Evolutionary conservation across 371 early-diverging fungal genomes (phyloP).

Genomic region (Syncephalis fuscata): DNA sequence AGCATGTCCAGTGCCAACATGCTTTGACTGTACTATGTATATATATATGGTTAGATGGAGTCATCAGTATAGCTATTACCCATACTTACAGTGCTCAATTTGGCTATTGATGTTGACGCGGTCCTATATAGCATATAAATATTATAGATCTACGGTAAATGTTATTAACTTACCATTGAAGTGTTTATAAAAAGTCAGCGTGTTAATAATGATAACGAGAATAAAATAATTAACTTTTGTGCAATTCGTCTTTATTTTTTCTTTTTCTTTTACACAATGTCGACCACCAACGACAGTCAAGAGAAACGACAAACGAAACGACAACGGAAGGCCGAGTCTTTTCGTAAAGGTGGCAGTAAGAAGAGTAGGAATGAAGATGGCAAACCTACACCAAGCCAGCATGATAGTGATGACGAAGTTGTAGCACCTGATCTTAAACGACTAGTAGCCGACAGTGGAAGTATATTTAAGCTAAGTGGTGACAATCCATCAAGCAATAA

Average conservation of each 20-base stretch:
- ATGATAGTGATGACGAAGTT: too few relatives aligned
- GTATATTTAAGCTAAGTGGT: too few relatives aligned
- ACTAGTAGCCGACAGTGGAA: too few relatives aligned
- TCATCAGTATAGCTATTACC: background rate
- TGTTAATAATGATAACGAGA: too few relatives aligned
- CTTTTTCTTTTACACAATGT: background rate
- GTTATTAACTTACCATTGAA: too few relatives aligned
- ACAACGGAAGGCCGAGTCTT: background rate
- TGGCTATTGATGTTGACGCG: slow-evolving; percentile 64
- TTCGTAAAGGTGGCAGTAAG: background rate
- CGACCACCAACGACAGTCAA: background rate
- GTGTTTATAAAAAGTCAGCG: too few relatives aligned
- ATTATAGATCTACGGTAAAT: too few relatives aligned
- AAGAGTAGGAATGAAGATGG: too few relatives aligned
- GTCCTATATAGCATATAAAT: slow-evolving; percentile 22
- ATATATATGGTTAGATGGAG: background rate
- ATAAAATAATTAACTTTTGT: too few relatives aligned
- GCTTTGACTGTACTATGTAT: slow-evolving; percentile 58
- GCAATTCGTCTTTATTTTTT: background rate
- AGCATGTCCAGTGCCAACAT: slow-evolving; percentile 86
- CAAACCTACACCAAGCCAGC: too few relatives aligned
- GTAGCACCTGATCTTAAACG: too few relatives aligned
- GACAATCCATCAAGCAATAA: too few relatives aligned
- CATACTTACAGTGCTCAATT: slow-evolving; percentile 51
- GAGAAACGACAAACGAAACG: background rate